phyloP scores from a whole-genome alignment of 768 basidiomycete genomes.

The Kwoniella sp. region DNA sequence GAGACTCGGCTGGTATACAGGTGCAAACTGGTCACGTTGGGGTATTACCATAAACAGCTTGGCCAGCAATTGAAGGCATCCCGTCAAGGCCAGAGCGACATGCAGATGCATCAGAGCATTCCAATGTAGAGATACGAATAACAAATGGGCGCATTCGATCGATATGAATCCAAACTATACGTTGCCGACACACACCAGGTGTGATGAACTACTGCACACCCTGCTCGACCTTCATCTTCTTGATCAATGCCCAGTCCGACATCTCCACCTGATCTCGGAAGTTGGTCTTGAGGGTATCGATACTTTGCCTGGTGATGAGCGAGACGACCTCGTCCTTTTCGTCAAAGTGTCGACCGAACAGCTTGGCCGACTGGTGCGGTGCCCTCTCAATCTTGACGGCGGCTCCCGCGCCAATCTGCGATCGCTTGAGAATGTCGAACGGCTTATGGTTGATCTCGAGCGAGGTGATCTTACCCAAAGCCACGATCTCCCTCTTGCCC shows the following conservation, averaged over 20 bases:
- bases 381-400: conserved; percentile 99
- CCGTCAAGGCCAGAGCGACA: no score
- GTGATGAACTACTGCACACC: conserved; percentile 23
- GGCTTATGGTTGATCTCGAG: conserved; percentile 96
- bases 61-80: no score
- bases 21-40: no score
- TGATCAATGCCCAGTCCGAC: conserved; percentile 92
- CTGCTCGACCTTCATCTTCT: conserved; percentile 51
- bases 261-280: conserved; percentile 84
- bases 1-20: no score
- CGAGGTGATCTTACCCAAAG: conserved; percentile 91
- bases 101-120: no score
- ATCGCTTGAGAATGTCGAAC: conserved; percentile 82
- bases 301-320: conserved; percentile 83
- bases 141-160: no score
- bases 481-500: conserved; percentile 82
- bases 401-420: conserved; percentile 90
- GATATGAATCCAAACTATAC: no score
- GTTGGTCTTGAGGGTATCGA: conserved; percentile 78
- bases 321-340: conserved; percentile 93
- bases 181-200: no score
- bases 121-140: neutral
- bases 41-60: no score
- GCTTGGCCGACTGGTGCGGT: conserved; percentile 87
- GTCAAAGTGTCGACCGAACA: conserved; percentile 79